Base-by-base conservation (phyloP, 2,329 filamentous ascomycete genomes). In the Nemania abortiva region DNA sequence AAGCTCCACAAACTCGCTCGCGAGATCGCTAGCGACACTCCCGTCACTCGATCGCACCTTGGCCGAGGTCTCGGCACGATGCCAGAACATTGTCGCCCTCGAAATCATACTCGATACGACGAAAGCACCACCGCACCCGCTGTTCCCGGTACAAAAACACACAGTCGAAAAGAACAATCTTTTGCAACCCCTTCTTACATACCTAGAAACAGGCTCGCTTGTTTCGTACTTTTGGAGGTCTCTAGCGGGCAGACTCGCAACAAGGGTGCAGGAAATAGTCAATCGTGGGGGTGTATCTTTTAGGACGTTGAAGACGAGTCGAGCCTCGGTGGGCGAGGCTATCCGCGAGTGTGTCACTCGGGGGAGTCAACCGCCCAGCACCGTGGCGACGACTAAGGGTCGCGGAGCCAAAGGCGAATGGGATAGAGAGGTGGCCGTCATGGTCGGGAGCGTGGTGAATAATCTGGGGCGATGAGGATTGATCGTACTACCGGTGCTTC, bases 221-320 rank as follows among this genome's bases (percentile, higher is more conserved):
- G 90, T 94, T 1, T 95, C 92, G 0, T 97, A 95, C 79, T 99
- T 97, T 82, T 99, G 96, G 94, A 88, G 96, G 62, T 92, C 92
- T 9, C 87, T 98, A 76, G 96, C 96, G 0, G 89, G 92, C 0
- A 91, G 89, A 65, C 85, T 98, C 68, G 89, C 91, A 3, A 84
- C 90, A 0, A 88, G 93, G 24, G 94, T 97, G 0, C 91, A 94
- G 79, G 95, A 98, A 73, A 93, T 98, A 53, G 81, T 97, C 66
- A 89, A 87, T 69, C 88, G 93, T 66, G 95, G 95, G 1, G 95
- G 96, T 0, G 92, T 95, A 0, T 92, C 92, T 31, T 94, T 93
- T 4, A 87, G 96, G 66, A 95, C 93, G 3, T 83, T 99, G 71
- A 88, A 89, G 74, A 89, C 89, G 42, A 97, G 97, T 77, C 89